These are phyloP conservation scores for Testicularia cyperi DNA, from an alignment of 1,284 basidiomycete genomes.

Conservation along the genomic window DNA sequence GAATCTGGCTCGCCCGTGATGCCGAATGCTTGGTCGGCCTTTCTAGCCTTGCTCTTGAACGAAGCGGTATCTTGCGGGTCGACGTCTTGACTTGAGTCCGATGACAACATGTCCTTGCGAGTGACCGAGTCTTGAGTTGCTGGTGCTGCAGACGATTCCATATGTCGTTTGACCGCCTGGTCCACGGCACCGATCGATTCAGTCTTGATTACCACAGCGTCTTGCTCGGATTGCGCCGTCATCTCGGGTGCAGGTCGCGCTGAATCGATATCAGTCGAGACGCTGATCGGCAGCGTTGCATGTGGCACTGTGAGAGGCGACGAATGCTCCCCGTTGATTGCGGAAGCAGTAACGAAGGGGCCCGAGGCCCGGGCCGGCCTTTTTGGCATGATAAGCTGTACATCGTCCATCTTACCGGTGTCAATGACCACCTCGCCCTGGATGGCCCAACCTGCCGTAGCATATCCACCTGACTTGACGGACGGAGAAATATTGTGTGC, in stretches of 20 bases:
- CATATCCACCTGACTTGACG: slow-evolving; percentile 84
- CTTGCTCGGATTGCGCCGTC: slow-evolving; percentile 3
- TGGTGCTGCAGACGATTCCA: too few species aligned
- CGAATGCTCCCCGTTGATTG: slow-evolving; percentile 4
- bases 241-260: not conserved
- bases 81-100: too few species aligned
- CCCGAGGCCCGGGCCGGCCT: too few species aligned
- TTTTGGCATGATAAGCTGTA: slow-evolving; percentile 68
- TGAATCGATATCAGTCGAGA: slow-evolving; percentile 6
- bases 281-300: too few species aligned
- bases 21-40: slow-evolving; percentile 9
- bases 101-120: too few species aligned
- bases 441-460: slow-evolving; percentile 82
- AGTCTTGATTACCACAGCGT: slow-evolving; percentile 12
- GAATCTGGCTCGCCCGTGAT: not conserved
- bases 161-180: slow-evolving; percentile 1
- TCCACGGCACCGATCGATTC: slow-evolving; percentile 10
- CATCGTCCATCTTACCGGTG: slow-evolving; percentile 68
- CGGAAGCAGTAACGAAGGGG: not conserved
- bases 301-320: slow-evolving; percentile 23
- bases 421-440: slow-evolving; percentile 81
- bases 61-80: slow-evolving; percentile 17
- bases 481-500: slow-evolving; percentile 72
- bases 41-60: slow-evolving; percentile 18
- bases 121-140: too few species aligned